Base-by-base conservation (phyloP, 148 eudicot genomes). In the Rheum nobile region DNA sequence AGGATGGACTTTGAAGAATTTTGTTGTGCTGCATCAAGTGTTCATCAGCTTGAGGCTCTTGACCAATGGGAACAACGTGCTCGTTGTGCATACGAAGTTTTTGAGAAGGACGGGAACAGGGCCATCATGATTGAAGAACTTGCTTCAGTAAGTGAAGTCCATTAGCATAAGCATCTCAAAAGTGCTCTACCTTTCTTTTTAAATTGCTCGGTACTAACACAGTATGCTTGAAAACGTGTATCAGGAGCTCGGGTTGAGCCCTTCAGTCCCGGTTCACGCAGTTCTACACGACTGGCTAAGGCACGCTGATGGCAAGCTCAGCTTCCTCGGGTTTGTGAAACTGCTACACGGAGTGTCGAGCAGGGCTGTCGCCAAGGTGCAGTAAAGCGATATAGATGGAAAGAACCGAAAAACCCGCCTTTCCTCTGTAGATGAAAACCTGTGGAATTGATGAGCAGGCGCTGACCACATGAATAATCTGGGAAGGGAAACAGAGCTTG, bases 171-270 rank as follows among this genome's bases (percentile, higher is more conserved):
- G 21, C n/a, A 39, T 32, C 68, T 31, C 9, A 61, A 4, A 61
- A 61, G 9, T 61, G 43, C 5, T 24, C n/a, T n/a, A n/a, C 1
- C 22, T 35, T 5, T 24, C 2, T 54, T 21, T 54, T 8, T 21
- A 6, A 0, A 21, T 8, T 54, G 6, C 57, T 19, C 26, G 17
- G 19, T 59, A 12, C 67, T 63, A 14, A 63, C 31, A 29, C 38
- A 29, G 1, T 21, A 22, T 29, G 24, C n/a, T 71, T 39, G 22
- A 74, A 71, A 48, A 39, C 22, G 39, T 39, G 48, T 74, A 38
- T 55, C 87, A 88, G 91, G 91, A 88, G 74, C 88, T 88, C 10
- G 87, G 88, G 50, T 78, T 87, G 13, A 76, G 85, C 71, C 87
- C 88, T 72, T 81, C 85, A 31, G 87, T 87, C 48, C 85, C 88